Percentiles rank a stretch among this genome's conserved stretches.
phyloP scores from a whole-genome alignment of 495 filamentous ascomycete genomes.

The Aspergillus heteromorphus region DNA sequence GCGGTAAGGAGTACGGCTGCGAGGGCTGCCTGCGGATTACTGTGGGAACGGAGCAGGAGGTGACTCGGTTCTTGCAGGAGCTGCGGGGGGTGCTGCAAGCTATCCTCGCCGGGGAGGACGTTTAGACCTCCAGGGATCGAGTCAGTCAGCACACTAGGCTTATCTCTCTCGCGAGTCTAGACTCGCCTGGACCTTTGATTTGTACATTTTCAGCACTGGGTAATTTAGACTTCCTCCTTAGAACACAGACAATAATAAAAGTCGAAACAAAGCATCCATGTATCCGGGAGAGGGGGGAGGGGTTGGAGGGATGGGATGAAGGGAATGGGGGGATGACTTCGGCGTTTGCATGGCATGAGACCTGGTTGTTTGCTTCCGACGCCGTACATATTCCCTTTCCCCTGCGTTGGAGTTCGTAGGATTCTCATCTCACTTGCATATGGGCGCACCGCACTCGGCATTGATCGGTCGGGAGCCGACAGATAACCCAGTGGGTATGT shows the following conservation, averaged over 20 bases:
- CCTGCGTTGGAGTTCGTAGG: too few relatives aligned
- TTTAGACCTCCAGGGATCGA: constrained; percentile 19
- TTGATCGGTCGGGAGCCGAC: neutral
- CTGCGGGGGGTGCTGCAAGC: constrained; percentile 56
- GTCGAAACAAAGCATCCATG: neutral
- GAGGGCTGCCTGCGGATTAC: constrained; percentile 85
- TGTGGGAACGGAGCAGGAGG: constrained; percentile 84
- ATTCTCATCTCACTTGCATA: too few relatives aligned
- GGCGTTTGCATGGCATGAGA: neutral
- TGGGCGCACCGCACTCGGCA: too few relatives aligned
- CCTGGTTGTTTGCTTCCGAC: neutral
- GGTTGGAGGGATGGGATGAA: neutral
- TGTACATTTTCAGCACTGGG: neutral
- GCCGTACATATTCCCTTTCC: neutral
- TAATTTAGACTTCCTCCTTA: neutral
- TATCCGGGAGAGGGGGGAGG: too few relatives aligned
- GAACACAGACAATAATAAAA: neutral
- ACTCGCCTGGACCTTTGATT: neutral
- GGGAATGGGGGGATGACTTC: neutral
- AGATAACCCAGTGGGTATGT: too few relatives aligned
- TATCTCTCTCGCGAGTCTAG: neutral
- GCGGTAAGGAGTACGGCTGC: constrained; percentile 88
- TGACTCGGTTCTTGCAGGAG: constrained; percentile 67
- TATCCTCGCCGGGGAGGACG: constrained; percentile 23
- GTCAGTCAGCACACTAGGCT: constrained; percentile 18